Evolutionary conservation across 345 rosid species (phyloP).

Genomic region (Pelargonium nanum): DNA sequence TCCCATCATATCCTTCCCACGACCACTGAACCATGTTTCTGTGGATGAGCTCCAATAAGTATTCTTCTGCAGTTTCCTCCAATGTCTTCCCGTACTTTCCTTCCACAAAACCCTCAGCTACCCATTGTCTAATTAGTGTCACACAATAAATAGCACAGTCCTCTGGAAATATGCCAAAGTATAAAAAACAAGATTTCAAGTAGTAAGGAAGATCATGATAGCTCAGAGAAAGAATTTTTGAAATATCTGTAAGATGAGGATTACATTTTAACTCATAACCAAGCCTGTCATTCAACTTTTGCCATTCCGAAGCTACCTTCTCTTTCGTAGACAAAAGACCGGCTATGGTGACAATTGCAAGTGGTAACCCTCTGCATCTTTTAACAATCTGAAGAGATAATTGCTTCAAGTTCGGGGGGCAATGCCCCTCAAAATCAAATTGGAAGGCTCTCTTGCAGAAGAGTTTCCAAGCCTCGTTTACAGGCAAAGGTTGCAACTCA

Average conservation of each 20-base stretch:
- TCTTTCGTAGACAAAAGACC: conserved; percentile 3
- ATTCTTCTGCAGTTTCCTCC: conserved; percentile 10
- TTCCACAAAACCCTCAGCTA: conserved; percentile 9
- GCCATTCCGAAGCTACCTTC: neutral
- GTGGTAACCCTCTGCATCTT: conserved; percentile 2
- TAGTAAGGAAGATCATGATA: conserved; percentile 8
- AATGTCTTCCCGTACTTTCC: conserved; percentile 3
- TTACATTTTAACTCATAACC: conserved; percentile 1
- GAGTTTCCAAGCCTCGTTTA: neutral
- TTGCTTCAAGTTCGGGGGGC: neutral
- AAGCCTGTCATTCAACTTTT: neutral
- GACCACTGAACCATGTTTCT: conserved; percentile 7
- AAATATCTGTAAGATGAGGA: neutral
- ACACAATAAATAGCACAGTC: neutral
- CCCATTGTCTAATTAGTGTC: conserved; percentile 8
- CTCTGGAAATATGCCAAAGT: conserved; percentile 8
- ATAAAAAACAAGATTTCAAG: neutral
- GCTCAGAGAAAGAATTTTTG: conserved; percentile 4
- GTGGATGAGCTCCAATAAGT: conserved; percentile 8
- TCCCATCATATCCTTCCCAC: neutral
- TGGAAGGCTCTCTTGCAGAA: neutral
- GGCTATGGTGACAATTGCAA: conserved; percentile 6
- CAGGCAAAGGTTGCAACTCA: conserved; percentile 5
- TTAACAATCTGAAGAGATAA: neutral
- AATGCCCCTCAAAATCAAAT: neutral